Evolutionary conservation across 108 stramenopile species (phyloP).

Genomic region (Fistulifera pelliculosa): DNA sequence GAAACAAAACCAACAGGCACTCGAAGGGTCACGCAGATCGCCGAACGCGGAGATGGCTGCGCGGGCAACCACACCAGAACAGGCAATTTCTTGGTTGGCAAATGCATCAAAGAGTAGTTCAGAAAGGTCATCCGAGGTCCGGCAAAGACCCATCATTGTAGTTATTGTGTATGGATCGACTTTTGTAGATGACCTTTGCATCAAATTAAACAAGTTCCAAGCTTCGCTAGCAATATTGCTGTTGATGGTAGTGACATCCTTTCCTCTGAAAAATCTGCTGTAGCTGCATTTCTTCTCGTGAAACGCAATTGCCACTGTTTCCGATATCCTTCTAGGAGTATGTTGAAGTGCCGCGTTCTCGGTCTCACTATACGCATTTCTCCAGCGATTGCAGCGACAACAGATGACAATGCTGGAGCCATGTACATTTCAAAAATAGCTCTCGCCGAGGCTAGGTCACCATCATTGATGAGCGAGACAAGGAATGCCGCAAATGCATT

Average conservation of each 20-base stretch:
- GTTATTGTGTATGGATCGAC: conserved; percentile 54
- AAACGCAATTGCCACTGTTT: conserved; percentile 1
- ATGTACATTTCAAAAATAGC: conserved; percentile 49
- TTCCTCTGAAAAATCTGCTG: not conserved
- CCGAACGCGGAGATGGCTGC: conserved; percentile 54
- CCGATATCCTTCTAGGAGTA: conserved; percentile 57
- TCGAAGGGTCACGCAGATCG: conserved; percentile 41
- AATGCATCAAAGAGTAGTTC: conserved; percentile 17
- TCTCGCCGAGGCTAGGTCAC: conserved; percentile 37
- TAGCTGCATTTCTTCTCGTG: not conserved
- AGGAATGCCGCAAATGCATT: conserved; percentile 63
- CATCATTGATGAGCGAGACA: conserved; percentile 33
- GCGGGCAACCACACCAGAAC: conserved; percentile 29
- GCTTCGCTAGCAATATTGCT: conserved; percentile 12
- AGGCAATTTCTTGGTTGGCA: conserved; percentile 12
- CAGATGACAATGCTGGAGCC: conserved; percentile 8
- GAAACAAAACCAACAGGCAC: conserved; percentile 34
- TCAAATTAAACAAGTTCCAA: conserved; percentile 32
- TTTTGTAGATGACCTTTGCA: conserved; percentile 21
- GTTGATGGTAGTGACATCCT: not conserved
- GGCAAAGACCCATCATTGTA: conserved; percentile 52
- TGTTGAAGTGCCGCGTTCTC: conserved; percentile 58
- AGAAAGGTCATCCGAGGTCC: conserved; percentile 28
- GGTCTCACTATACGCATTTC: conserved; percentile 21
- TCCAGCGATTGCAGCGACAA: conserved; percentile 12